Percentiles rank a stretch among this genome's conserved stretches.
Evolutionary conservation across 2,329 filamentous ascomycete species (phyloP).

Genomic region (Mycosphaerella arachidis): DNA sequence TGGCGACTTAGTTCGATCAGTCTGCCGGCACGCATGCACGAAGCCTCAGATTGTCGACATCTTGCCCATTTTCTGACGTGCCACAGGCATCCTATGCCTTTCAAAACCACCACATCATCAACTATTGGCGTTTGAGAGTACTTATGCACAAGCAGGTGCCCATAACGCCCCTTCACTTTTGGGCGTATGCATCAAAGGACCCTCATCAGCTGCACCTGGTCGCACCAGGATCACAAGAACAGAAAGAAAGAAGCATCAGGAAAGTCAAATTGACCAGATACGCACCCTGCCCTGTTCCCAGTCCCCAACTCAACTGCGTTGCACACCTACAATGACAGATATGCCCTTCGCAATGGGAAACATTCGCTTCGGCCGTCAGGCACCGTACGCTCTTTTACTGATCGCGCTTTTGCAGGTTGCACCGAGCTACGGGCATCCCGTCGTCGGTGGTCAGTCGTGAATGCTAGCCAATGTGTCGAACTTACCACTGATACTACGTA

Average conservation of each 20-base stretch:
- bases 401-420: slow-evolving; percentile 26
- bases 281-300: slow-evolving; percentile 18
- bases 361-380: slow-evolving; percentile 12
- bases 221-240: slow-evolving; percentile 18
- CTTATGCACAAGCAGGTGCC: slow-evolving; percentile 13
- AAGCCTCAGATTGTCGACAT: slow-evolving; percentile 11
- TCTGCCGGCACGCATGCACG: slow-evolving; percentile 6
- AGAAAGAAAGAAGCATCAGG: slow-evolving; percentile 10
- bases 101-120: slow-evolving; percentile 18
- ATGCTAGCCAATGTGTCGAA: neutral
- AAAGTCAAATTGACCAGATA: slow-evolving; percentile 25
- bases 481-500: neutral
- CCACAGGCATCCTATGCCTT: slow-evolving; percentile 17
- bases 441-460: slow-evolving; percentile 11
- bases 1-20: slow-evolving; percentile 16
- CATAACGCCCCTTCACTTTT: slow-evolving; percentile 12
- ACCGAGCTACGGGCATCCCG: slow-evolving; percentile 23
- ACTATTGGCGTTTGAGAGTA: slow-evolving; percentile 21
- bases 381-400: slow-evolving; percentile 25
- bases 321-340: slow-evolving; percentile 22
- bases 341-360: slow-evolving; percentile 16
- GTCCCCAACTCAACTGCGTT: slow-evolving; percentile 17
- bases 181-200: slow-evolving; percentile 21
- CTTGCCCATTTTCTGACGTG: slow-evolving; percentile 12
- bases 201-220: slow-evolving; percentile 13